These are phyloP conservation scores for Colletotrichum musae DNA, from an alignment of 2,329 filamentous ascomycete species.

Conservation along the genomic window DNA sequence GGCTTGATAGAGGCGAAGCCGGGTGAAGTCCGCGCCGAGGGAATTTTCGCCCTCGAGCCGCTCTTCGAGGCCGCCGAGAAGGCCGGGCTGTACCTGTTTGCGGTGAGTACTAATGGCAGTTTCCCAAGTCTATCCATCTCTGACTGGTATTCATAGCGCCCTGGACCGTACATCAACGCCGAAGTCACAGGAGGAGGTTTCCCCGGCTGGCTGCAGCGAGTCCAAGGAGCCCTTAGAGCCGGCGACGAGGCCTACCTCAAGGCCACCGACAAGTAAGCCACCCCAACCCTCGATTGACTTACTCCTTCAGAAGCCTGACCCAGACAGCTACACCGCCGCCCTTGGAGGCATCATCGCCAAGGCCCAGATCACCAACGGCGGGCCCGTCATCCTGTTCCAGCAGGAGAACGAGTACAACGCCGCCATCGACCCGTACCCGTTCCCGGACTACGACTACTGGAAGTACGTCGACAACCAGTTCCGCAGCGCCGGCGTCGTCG, in stretches of 20 bases:
- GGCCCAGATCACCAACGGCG: constrained; percentile 81
- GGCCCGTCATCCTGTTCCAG: constrained; percentile 79
- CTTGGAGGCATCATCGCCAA: constrained; percentile 74
- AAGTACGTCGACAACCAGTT: constrained; percentile 75
- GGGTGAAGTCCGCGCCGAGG: constrained; percentile 75
- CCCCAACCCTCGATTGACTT: too few species aligned
- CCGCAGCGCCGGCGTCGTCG: constrained; percentile 73
- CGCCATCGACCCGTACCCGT: constrained; percentile 54
- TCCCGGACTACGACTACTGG: constrained; percentile 77
- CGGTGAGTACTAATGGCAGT: constrained; percentile 47
- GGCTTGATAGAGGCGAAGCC: constrained; percentile 78
- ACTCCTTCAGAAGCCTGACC: not conserved
- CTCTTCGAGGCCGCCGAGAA: constrained; percentile 78
- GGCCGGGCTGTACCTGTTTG: constrained; percentile 79
- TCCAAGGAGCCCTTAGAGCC: constrained; percentile 72
- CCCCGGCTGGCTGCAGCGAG: constrained; percentile 78
- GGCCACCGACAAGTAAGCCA: constrained; percentile 70
- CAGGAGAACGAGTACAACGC: constrained; percentile 77
- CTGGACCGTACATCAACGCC: constrained; percentile 79
- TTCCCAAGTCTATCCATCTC: too few species aligned
- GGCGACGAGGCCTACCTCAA: constrained; percentile 69
- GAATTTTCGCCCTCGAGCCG: constrained; percentile 76
- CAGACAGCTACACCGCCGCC: constrained; percentile 66
- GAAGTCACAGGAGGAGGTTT: constrained; percentile 79
- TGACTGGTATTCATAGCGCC: constrained; percentile 50